Conservation (phyloP, 331 rosid species). For the Rhamnella rubrinervis region DNA sequence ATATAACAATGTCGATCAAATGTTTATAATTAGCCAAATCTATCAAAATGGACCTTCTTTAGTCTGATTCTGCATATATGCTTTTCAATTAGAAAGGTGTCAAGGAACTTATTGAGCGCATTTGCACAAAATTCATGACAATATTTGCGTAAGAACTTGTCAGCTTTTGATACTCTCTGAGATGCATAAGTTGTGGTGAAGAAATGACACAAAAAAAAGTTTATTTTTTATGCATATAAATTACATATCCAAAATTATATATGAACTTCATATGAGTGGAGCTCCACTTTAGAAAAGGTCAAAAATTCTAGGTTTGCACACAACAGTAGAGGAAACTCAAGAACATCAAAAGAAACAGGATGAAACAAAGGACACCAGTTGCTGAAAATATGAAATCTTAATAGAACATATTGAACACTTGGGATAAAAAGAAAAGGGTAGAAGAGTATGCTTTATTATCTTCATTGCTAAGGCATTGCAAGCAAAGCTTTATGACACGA, state of each 20-base stretch:
- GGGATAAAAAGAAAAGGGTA: constrained; percentile 3
- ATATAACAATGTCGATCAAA: not conserved
- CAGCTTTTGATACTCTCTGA: not conserved
- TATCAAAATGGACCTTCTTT: not conserved
- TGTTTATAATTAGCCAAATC: not conserved
- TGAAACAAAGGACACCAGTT: constrained; percentile 6
- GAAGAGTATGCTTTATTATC: constrained; percentile 47
- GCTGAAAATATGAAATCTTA: not conserved
- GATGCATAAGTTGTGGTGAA: no score
- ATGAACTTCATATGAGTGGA: not conserved
- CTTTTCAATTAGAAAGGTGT: not conserved
- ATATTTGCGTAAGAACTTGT: not conserved
- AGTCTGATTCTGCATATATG: not conserved
- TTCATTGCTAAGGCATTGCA: constrained; percentile 56
- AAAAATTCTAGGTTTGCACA: not conserved
- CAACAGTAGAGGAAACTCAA: not conserved
- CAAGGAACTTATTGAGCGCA: not conserved
- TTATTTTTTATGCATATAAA: no score
- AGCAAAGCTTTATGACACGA: constrained; percentile 70
- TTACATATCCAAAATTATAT: not conserved
- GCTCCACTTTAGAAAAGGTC: not conserved
- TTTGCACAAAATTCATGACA: not conserved
- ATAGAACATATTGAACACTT: not conserved
- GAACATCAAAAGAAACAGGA: not conserved
- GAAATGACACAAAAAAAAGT: no score